These are phyloP conservation scores for Guyanaporus albipodus DNA, from an alignment of 768 basidiomycete species.

Conservation along the genomic window DNA sequence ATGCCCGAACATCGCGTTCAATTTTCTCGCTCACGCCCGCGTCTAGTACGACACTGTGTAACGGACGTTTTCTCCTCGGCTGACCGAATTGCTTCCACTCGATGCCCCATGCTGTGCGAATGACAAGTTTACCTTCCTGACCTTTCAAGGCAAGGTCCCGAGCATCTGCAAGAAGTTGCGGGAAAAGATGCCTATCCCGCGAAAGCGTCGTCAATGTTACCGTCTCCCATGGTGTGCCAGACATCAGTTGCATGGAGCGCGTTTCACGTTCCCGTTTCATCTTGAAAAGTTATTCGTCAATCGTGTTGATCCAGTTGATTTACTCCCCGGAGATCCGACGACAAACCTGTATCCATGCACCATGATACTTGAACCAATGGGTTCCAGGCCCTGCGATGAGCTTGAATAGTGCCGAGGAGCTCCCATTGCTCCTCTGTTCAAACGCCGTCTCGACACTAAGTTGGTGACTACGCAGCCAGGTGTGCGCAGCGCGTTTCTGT, in stretches of 20 bases:
- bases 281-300: slow-evolving; percentile 38
- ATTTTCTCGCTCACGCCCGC: slow-evolving; percentile 81
- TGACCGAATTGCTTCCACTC: slow-evolving; percentile 97
- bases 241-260: slow-evolving; percentile 85
- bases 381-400: slow-evolving; percentile 95
- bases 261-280: slow-evolving; percentile 94
- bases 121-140: slow-evolving; percentile 91
- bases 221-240: slow-evolving; percentile 96
- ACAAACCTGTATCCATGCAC: slow-evolving; percentile 93
- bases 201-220: slow-evolving; percentile 92
- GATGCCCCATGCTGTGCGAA: slow-evolving; percentile 94
- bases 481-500: slow-evolving; percentile 19
- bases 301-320: background rate
- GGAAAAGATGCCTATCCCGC: slow-evolving; percentile 77
- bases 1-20: slow-evolving; percentile 75
- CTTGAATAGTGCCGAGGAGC: slow-evolving; percentile 82
- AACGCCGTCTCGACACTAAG: slow-evolving; percentile 92
- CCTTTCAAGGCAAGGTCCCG: slow-evolving; percentile 78
- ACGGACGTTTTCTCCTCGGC: slow-evolving; percentile 79
- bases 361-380: slow-evolving; percentile 86
- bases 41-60: slow-evolving; percentile 85
- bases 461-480: slow-evolving; percentile 79
- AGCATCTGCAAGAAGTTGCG: slow-evolving; percentile 81
- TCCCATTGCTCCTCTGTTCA: slow-evolving; percentile 87
- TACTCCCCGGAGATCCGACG: background rate